These are phyloP conservation scores for Speleostelium caveatum DNA, from an alignment of 78 protist genomes.

Conservation along the genomic window DNA sequence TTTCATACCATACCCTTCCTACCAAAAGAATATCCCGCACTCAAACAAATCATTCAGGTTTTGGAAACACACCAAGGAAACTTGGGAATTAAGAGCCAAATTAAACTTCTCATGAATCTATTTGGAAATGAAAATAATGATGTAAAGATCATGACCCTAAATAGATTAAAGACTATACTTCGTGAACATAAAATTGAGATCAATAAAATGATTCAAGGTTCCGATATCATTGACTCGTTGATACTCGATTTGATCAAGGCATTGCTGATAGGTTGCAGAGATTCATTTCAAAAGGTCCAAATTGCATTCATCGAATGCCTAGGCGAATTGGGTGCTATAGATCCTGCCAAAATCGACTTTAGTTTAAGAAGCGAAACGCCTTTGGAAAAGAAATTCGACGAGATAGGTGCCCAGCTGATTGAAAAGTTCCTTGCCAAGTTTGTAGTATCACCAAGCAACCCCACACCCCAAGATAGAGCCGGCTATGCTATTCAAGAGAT, in stretches of 20 bases:
- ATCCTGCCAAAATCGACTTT: constrained; percentile 52
- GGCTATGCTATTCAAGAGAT: constrained; percentile 85
- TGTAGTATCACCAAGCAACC: constrained; percentile 43
- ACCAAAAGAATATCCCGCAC: constrained; percentile 14
- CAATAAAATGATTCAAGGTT: constrained; percentile 1
- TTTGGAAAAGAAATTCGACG: constrained; percentile 9
- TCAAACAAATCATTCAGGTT: background rate
- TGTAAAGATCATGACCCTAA: constrained; percentile 14
- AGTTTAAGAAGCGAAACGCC: constrained; percentile 13
- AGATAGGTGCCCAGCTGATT: constrained; percentile 42
- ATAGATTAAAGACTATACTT: constrained; percentile 10
- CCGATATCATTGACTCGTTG: background rate
- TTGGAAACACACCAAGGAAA: background rate
- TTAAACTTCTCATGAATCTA: constrained; percentile 17
- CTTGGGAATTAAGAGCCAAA: background rate
- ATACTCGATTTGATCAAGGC: constrained; percentile 17
- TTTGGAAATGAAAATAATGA: constrained; percentile 32
- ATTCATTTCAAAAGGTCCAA: constrained; percentile 9
- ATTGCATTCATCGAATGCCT: constrained; percentile 36
- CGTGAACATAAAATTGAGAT: background rate
- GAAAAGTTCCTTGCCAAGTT: constrained; percentile 42
- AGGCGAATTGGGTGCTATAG: constrained; percentile 81
- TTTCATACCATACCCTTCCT: constrained; percentile 63
- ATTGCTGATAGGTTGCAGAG: constrained; percentile 62
- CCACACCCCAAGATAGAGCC: constrained; percentile 79